Base-by-base conservation (phyloP, 2,329 filamentous ascomycete species). In the Zasmidium angulare region DNA sequence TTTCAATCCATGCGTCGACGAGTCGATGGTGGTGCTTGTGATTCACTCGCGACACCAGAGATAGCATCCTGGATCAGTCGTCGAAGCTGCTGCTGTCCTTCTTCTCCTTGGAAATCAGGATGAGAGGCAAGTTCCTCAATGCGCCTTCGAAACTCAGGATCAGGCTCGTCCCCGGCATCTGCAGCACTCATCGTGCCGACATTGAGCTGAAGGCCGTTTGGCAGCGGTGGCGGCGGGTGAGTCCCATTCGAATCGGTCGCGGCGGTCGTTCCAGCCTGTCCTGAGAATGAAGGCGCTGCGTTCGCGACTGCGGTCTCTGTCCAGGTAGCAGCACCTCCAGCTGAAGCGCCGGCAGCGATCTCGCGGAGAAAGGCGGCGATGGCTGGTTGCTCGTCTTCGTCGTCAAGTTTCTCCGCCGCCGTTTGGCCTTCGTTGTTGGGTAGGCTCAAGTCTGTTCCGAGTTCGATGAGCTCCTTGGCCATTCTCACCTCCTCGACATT, bases 61-160 rank as follows among this genome's bases (percentile, higher is more conserved):
- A 99, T 79, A 1, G 90, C 92, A 69, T 97, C 91, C 65, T 89
- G 84, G 4, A 99, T 86, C 61, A 99, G 78, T 65, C 85, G 83
- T 61, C 92, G 84, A 69, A 99, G 76, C 71, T 93, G 86, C 21
- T 83, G 84, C 76, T 99, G 95, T 2, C 89, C 90, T 60, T 89
- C 86, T 55, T 90, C 87, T 3, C 86, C 89, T 68, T 93, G 82
- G 69, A 97, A 96, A 71, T 98, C 92, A 22, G 89, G 87, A 46
- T 91, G 83, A 36, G 88, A 83, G 1, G 95, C 93, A 60, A 99
- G 78, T 75, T 96, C 89, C 70, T 98, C 92, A 71, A 99, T 98
- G 55, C 90, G 84, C 66, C 89, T 82, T 71, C 89, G 86, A 66
- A 99, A 91, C 66, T 93, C 92, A 1, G 90, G 86, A 71, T 98